These are phyloP conservation scores for Apiospora kogelbergensis DNA, from an alignment of 2,329 filamentous ascomycete genomes.

Conservation along the genomic window DNA sequence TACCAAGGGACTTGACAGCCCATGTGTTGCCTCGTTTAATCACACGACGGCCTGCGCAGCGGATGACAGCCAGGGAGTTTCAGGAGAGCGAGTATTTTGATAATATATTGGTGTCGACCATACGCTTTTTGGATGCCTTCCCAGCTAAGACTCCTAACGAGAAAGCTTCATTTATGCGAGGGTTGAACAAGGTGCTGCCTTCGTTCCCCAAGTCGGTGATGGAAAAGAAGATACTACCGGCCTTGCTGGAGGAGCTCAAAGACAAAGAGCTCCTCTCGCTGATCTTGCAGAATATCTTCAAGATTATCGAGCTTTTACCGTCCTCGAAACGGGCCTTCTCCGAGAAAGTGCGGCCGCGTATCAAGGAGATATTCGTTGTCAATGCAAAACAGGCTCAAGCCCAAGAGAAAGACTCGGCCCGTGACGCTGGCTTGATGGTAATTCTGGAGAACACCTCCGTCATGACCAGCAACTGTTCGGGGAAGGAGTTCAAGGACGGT, in stretches of 20 bases:
- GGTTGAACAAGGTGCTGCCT: conserved; percentile 80
- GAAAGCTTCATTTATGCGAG: conserved; percentile 88
- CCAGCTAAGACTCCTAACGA: conserved; percentile 90
- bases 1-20: conserved; percentile 75
- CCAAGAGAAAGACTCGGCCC: conserved; percentile 75
- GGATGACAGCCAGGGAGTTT: conserved; percentile 86
- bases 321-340: conserved; percentile 76
- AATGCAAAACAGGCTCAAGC: conserved; percentile 55
- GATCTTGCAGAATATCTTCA: conserved; percentile 89
- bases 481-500: conserved; percentile 95
- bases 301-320: conserved; percentile 78
- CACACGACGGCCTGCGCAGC: conserved; percentile 81
- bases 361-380: conserved; percentile 79
- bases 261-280: conserved; percentile 83
- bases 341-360: conserved; percentile 79
- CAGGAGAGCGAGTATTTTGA: conserved; percentile 96
- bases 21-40: conserved; percentile 83
- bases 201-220: conserved; percentile 93
- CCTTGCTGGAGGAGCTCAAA: conserved; percentile 88
- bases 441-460: conserved; percentile 79
- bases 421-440: conserved; percentile 89
- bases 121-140: conserved; percentile 88
- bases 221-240: conserved; percentile 90
- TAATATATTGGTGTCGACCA: conserved; percentile 93
- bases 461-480: conserved; percentile 78